A percentile compares a stretch with the other conserved stretches of the same genome.
phyloP scores from a whole-genome alignment of 2,329 filamentous ascomycete species.

The Talaromyces sp. region DNA sequence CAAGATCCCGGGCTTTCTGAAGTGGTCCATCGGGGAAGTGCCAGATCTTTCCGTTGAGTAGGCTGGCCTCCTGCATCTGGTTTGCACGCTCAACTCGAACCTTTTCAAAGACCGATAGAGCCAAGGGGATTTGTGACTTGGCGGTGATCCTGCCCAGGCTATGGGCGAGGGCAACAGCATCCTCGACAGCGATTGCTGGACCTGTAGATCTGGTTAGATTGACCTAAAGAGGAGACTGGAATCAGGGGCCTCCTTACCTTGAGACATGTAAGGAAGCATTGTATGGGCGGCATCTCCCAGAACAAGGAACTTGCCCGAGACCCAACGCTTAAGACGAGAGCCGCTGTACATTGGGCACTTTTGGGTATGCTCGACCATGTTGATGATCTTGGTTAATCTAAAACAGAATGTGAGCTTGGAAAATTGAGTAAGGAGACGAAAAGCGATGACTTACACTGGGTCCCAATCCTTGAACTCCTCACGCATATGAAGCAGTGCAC shows the following conservation, averaged over 20 bases:
- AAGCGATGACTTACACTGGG: conserved; percentile 10
- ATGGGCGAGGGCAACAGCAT: conserved; percentile 43
- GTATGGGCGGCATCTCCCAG: conserved; percentile 18
- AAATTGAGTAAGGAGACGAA: no score
- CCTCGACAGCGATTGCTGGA: conserved; percentile 50
- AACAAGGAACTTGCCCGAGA: conserved; percentile 10
- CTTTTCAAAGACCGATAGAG: conserved; percentile 42
- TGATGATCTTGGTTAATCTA: conserved; percentile 35
- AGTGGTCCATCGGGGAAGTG: conserved; percentile 50
- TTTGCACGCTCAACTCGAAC: conserved; percentile 39
- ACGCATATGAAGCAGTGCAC: conserved; percentile 35
- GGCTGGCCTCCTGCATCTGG: conserved; percentile 50
- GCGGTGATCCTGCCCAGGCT: conserved; percentile 25
- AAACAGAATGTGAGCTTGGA: background rate
- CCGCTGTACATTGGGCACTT: conserved; percentile 33
- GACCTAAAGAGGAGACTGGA: background rate
- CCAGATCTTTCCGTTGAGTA: conserved; percentile 53
- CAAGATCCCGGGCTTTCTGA: conserved; percentile 47
- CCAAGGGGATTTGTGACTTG: conserved; percentile 23
- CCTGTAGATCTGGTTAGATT: conserved; percentile 26
- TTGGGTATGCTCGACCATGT: conserved; percentile 15
- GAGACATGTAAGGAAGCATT: conserved; percentile 19
- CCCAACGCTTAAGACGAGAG: conserved; percentile 11
- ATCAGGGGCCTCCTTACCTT: conserved; percentile 5
- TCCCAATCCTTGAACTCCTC: conserved; percentile 26